Percentiles rank a stretch among this genome's conserved stretches.
phyloP scores from a whole-genome alignment of 2,329 filamentous ascomycete species.

The Berkeleyomyces basicola region DNA sequence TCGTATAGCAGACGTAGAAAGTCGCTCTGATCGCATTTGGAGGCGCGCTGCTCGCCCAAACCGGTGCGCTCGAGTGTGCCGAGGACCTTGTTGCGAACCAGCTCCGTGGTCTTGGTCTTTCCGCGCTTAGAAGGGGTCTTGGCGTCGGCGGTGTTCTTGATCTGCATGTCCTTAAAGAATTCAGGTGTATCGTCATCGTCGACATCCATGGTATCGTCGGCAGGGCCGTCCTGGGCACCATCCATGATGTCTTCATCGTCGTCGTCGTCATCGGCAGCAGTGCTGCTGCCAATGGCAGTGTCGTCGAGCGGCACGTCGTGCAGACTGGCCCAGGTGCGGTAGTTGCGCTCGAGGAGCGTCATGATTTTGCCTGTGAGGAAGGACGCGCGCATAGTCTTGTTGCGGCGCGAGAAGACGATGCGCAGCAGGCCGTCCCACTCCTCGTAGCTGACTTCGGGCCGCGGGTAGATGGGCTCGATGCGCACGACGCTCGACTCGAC shows the following conservation, averaged over 20 bases:
- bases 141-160: conserved; percentile 19
- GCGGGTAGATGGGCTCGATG: conserved; percentile 64
- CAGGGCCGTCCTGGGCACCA: conserved; percentile 22
- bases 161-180: conserved; percentile 58
- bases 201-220: conserved; percentile 26
- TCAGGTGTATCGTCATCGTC: conserved; percentile 57
- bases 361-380: conserved; percentile 71
- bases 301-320: conserved; percentile 69
- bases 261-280: conserved; percentile 29
- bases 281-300: conserved; percentile 20
- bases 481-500: conserved; percentile 86
- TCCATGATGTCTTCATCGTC: conserved; percentile 23
- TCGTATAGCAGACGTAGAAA: conserved; percentile 66
- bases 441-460: conserved; percentile 79
- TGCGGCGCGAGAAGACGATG: conserved; percentile 60
- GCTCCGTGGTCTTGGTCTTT: conserved; percentile 61
- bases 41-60: conserved; percentile 63
- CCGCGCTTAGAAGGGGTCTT: conserved; percentile 55
- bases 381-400: conserved; percentile 69
- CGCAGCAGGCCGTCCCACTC: conserved; percentile 85
- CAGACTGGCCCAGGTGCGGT: conserved; percentile 76
- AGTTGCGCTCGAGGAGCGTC: conserved; percentile 71
- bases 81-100: conserved; percentile 75
- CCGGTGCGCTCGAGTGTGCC: conserved; percentile 71
- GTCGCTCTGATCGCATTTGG: conserved; percentile 83